A percentile compares a stretch with the other conserved stretches of the same genome.
Conservation (phyloP, 129 eudicot genomes). For the Chrysanthemum seticuspe region DNA sequence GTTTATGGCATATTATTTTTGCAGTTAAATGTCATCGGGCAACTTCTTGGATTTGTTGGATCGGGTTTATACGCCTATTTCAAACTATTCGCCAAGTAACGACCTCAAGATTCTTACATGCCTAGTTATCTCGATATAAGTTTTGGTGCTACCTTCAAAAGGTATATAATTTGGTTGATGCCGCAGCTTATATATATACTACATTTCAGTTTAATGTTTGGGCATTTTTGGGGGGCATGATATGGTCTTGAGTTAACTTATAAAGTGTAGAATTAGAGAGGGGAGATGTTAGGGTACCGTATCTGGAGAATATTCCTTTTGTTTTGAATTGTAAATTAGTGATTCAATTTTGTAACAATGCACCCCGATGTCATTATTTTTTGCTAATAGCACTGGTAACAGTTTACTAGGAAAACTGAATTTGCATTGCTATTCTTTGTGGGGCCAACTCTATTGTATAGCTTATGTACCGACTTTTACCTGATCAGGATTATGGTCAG, state of each 20-base stretch:
- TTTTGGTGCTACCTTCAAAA: constrained; percentile 21
- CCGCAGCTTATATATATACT: constrained; percentile 16
- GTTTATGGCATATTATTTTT: constrained; percentile 5
- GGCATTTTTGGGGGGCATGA: constrained; percentile 20
- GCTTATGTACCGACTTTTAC: no score
- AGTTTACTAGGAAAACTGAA: neutral
- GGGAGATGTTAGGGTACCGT: neutral
- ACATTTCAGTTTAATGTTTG: constrained; percentile 2
- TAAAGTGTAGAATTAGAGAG: neutral
- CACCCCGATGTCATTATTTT: neutral
- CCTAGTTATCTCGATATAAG: neutral
- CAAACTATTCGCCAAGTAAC: constrained; percentile 66
- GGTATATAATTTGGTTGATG: constrained; percentile 6
- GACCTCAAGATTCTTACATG: neutral
- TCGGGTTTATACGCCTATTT: constrained; percentile 90
- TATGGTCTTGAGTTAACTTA: constrained; percentile 17
- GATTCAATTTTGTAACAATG: constrained; percentile 8
- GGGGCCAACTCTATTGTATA: no score
- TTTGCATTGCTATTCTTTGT: no score
- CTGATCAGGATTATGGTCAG: no score
- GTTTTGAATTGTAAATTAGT: constrained; percentile 23
- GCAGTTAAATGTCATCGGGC: constrained; percentile 91
- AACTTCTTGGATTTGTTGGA: constrained; percentile 79
- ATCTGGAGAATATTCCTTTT: neutral
- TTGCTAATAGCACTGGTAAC: neutral